Conservation (phyloP, 148 eudicot genomes). For the Rhododendron ferrugineum region DNA sequence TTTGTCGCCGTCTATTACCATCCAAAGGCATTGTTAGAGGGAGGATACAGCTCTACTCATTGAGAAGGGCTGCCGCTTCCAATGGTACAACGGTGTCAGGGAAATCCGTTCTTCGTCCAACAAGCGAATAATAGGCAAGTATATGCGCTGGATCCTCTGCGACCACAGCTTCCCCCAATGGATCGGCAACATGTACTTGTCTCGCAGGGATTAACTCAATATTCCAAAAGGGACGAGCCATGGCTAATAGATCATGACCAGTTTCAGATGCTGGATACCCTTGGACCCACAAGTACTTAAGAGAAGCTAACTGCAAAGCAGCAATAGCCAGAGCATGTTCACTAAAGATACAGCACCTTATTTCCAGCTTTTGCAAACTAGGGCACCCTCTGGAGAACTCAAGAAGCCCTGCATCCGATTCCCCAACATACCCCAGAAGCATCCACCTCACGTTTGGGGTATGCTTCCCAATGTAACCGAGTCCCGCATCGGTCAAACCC, state of each 20-base stretch:
- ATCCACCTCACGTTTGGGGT: constrained; percentile 79
- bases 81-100: constrained; percentile 51
- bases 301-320: constrained; percentile 36
- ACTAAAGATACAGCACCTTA: constrained; percentile 76
- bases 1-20: neutral
- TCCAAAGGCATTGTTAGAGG: neutral
- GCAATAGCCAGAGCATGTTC: constrained; percentile 69
- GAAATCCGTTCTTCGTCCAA: constrained; percentile 66
- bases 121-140: constrained; percentile 79
- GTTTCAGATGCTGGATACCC: constrained; percentile 47
- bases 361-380: constrained; percentile 65
- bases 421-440: constrained; percentile 71
- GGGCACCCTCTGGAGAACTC: constrained; percentile 81
- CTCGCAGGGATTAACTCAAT: constrained; percentile 73
- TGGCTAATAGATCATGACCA: constrained; percentile 42
- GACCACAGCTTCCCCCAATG: constrained; percentile 24
- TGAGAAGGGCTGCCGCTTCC: constrained; percentile 12
- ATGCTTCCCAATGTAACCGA: constrained; percentile 55
- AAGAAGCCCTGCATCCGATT: constrained; percentile 64
- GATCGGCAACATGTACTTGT: constrained; percentile 20
- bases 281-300: constrained; percentile 88
- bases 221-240: constrained; percentile 71
- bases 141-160: constrained; percentile 63
- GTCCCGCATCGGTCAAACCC: constrained; percentile 66
- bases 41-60: constrained; percentile 1